phyloP scores from a whole-genome alignment of 2,329 filamentous ascomycete species.

The Huntiella bhutanensis region DNA sequence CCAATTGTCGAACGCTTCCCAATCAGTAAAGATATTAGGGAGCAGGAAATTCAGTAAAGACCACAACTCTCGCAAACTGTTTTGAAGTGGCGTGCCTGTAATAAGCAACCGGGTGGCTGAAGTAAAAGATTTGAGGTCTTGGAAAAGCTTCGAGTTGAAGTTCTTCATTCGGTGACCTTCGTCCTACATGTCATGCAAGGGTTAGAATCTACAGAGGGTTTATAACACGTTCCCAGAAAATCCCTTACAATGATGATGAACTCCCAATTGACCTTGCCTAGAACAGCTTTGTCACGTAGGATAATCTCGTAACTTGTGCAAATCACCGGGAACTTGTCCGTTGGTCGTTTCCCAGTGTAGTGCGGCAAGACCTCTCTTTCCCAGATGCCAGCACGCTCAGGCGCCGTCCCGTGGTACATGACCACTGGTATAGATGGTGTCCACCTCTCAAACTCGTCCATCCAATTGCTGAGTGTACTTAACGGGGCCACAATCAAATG shows the following conservation, averaged over 20 bases:
- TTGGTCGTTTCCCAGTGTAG: constrained; percentile 32
- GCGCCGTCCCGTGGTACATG: constrained; percentile 73
- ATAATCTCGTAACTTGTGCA: constrained; percentile 95
- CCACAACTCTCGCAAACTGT: constrained; percentile 90
- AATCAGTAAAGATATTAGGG: constrained; percentile 80
- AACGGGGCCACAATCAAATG: constrained; percentile 81
- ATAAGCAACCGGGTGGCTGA: constrained; percentile 85
- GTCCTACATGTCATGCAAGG: constrained; percentile 32
- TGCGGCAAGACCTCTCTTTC: constrained; percentile 50
- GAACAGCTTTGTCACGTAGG: constrained; percentile 65
- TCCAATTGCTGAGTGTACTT: constrained; percentile 89
- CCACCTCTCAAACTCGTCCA: constrained; percentile 84
- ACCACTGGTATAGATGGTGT: constrained; percentile 73
- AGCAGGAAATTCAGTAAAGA: constrained; percentile 84
- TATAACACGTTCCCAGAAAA: neutral
- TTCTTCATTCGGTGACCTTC: constrained; percentile 97
- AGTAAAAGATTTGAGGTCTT: constrained; percentile 69
- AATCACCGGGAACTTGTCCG: constrained; percentile 60
- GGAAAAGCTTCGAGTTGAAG: constrained; percentile 77
- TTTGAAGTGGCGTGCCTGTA: constrained; percentile 86
- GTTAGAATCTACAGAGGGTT: constrained; percentile 2
- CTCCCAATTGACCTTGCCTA: constrained; percentile 80
- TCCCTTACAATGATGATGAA: constrained; percentile 75
- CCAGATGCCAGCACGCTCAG: constrained; percentile 59
- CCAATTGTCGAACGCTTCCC: constrained; percentile 86